A percentile compares a stretch with the other conserved stretches of the same genome.
Evolutionary conservation across 495 filamentous ascomycete genomes (phyloP).

Genomic region (Aspergillus affinis): DNA sequence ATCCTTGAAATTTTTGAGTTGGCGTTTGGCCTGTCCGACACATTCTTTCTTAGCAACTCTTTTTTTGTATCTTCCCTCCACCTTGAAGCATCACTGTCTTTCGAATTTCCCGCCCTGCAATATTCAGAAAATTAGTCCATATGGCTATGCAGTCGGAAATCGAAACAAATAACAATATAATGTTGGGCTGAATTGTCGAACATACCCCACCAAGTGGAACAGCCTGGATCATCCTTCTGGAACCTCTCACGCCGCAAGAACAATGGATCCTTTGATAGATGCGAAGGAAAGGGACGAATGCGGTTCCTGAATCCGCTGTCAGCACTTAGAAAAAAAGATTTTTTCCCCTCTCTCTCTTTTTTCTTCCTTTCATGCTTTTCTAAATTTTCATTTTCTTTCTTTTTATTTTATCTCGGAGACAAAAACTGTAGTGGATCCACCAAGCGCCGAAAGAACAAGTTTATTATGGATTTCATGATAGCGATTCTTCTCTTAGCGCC

Average conservation of each 20-base stretch:
- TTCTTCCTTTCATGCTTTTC: too few species aligned
- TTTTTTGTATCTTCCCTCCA: neutral
- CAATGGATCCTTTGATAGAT: conserved; percentile 6
- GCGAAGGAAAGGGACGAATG: neutral
- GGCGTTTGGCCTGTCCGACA: neutral
- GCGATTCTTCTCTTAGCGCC: conserved; percentile 15
- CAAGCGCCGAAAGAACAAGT: conserved; percentile 5
- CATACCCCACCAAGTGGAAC: conserved; percentile 7
- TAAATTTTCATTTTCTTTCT: too few species aligned
- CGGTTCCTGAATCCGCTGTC: neutral
- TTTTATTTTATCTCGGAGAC: conserved; percentile 7
- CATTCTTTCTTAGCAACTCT: neutral
- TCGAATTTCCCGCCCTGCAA: neutral
- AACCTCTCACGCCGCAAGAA: conserved; percentile 9
- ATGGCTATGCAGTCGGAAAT: neutral
- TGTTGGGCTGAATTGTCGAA: conserved; percentile 1
- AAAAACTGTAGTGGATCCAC: conserved; percentile 20
- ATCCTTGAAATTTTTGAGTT: neutral
- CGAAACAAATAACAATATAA: conserved; percentile 2
- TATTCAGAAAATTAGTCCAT: neutral
- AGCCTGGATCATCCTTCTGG: conserved; percentile 13
- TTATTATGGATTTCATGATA: conserved; percentile 12
- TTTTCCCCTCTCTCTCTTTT: neutral
- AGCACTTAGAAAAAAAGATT: neutral
- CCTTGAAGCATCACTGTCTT: neutral